Conservation (phyloP, 208 protist genomes). For the Acanthamoeba rhysodes region DNA sequence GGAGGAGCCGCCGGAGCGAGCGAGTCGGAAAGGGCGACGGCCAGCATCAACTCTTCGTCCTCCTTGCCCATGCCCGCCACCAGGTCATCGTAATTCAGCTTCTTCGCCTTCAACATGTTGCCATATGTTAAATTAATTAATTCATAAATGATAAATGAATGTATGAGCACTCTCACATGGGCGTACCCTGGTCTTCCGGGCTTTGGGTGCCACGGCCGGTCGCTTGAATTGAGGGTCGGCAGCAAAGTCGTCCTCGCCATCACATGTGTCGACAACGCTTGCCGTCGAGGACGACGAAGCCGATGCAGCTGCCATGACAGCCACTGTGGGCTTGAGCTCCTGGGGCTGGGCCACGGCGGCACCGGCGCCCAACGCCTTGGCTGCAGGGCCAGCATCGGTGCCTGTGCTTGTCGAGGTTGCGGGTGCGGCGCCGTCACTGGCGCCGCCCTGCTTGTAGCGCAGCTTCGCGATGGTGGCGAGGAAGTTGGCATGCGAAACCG, state of each 20-base stretch:
- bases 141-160: too few relatives aligned
- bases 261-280: background rate
- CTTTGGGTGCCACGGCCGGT: background rate
- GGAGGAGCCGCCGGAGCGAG: background rate
- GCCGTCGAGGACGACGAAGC: background rate
- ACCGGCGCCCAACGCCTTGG: too few relatives aligned
- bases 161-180: too few relatives aligned
- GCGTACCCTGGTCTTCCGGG: background rate
- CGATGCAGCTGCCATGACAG: background rate
- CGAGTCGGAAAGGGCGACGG: conserved; percentile 1
- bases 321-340: background rate
- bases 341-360: too few relatives aligned
- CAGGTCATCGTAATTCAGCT: background rate
- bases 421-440: background rate
- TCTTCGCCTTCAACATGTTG: background rate
- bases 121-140: too few relatives aligned
- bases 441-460: conserved; percentile 14
- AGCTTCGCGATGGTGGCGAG: conserved; percentile 48
- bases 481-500: conserved; percentile 24
- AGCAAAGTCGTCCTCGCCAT: background rate
- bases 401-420: too few relatives aligned
- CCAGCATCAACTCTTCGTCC: conserved; percentile 9
- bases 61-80: background rate
- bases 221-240: background rate
- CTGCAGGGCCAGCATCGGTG: too few relatives aligned